Base-by-base conservation (phyloP, 345 rosid species). In the Cardamine resedifolia region DNA sequence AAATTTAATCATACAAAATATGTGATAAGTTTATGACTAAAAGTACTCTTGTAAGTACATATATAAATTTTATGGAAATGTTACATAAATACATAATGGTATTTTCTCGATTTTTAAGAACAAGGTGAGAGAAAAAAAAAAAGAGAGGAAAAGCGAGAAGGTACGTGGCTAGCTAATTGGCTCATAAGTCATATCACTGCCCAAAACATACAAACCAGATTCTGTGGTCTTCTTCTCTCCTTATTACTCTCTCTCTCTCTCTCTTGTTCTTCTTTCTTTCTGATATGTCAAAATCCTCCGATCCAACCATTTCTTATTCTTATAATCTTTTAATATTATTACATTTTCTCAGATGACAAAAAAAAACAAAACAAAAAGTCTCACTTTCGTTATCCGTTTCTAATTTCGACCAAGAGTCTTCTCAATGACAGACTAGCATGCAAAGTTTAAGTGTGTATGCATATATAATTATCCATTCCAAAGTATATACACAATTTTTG, bases 91-190 rank as follows among this genome's bases (percentile, higher is more conserved):
- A n/a, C n/a, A n/a, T n/a, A n/a, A n/a, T 39, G 16, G 44, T 4
- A 14, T 12, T 41, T 41, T 15, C 7, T 41, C 18, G 18, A 39
- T 12, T 14, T 14, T 41, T 14, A 2, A 14, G 45, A 7, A 41
- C 7, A 41, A 41, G 8, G 18, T 43, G 47, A 12, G 9, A 38
- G 47, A 18, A 14, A 27, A 53, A 2, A 34, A 38, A 68, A 73
- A 63, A 43, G 48, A 73, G 79, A 74, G 76, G 81, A 34, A 70
- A 64, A 38, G 69, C 53, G 52, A 63, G 75, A 56, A 64, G 28
- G 53, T 68, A 78, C 81, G 81, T 78, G 81, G 81, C 79, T 2
- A 39, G 27, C 50, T 74, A 47, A 73, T 57, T 74, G 74, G 78
- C 76, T 71, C 78, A 73, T 11, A 66, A 69, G 72, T 77, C 39